Conservation (phyloP, 2,329 filamentous ascomycete species). For the Diaporthe citrichinensis region DNA sequence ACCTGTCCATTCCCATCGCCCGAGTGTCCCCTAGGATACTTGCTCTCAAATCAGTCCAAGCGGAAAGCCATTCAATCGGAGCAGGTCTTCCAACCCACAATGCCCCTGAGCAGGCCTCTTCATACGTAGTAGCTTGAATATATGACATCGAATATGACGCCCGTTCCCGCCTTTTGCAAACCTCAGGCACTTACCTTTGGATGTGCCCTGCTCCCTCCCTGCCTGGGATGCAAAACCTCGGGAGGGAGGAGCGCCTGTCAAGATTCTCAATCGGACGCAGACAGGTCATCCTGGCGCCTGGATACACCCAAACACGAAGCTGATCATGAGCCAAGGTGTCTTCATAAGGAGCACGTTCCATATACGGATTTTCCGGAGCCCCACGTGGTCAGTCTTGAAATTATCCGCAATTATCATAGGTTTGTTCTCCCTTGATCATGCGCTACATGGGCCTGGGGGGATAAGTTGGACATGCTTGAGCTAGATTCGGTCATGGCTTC, state of each 20-base stretch:
- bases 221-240: not conserved
- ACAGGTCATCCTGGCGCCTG: not conserved
- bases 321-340: too few species aligned
- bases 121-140: not conserved
- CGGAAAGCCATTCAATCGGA: not conserved
- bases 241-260: not conserved
- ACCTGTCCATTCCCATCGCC: not conserved
- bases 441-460: not conserved
- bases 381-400: too few species aligned
- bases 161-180: not conserved
- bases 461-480: not conserved
- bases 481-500: slow-evolving; percentile 1
- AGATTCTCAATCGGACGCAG: not conserved
- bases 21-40: not conserved
- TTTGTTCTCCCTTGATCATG: not conserved
- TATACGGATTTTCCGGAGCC: not conserved
- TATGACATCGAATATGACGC: not conserved
- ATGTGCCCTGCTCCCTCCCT: too few species aligned
- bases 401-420: not conserved
- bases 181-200: not conserved
- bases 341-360: not conserved
- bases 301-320: not conserved
- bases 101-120: not conserved
- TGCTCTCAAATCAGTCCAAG: not conserved
- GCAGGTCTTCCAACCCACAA: not conserved